Percentiles rank a stretch among this genome's conserved stretches.
phyloP scores from a whole-genome alignment of 768 basidiomycete genomes.

The Suillus fuscotomentosus region DNA sequence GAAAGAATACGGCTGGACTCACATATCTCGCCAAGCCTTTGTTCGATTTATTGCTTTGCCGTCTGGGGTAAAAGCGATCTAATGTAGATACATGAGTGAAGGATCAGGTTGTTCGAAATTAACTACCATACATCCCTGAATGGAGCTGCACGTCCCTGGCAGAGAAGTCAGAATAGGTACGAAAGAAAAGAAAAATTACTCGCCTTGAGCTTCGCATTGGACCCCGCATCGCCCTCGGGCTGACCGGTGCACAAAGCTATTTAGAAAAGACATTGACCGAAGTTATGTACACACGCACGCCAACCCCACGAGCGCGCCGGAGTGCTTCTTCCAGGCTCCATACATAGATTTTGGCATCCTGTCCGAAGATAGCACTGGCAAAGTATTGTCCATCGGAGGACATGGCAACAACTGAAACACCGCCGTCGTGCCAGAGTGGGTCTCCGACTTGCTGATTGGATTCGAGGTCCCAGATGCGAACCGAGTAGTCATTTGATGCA shows the following conservation, averaged over 20 bases:
- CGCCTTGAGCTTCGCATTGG: not conserved
- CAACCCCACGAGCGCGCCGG: not conserved
- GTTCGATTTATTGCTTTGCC: not conserved
- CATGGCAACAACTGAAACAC: constrained; percentile 73
- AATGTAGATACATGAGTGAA: not conserved
- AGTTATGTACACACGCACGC: not conserved
- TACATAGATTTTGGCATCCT: constrained; percentile 70
- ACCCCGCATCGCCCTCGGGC: too few species aligned
- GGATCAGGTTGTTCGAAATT: not conserved
- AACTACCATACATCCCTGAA: not conserved
- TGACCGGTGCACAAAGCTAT: not conserved
- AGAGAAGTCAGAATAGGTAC: not conserved
- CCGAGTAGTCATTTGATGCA: not conserved
- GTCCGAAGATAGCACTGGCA: constrained; percentile 64
- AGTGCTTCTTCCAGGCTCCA: constrained; percentile 63
- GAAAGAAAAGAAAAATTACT: not conserved
- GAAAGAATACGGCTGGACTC: not conserved
- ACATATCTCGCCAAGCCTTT: not conserved
- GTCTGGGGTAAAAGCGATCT: not conserved
- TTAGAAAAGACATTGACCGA: not conserved
- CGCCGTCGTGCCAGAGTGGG: constrained; percentile 72
- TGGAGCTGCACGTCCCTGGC: not conserved
- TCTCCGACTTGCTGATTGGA: constrained; percentile 18
- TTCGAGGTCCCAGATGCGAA: not conserved
- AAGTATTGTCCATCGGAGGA: constrained; percentile 71